Evolutionary conservation across 805 yeast genomes (phyloP), one percentile per base, ranked within the genome.

Genomic region (Wickerhamiella azymoides): DNA sequence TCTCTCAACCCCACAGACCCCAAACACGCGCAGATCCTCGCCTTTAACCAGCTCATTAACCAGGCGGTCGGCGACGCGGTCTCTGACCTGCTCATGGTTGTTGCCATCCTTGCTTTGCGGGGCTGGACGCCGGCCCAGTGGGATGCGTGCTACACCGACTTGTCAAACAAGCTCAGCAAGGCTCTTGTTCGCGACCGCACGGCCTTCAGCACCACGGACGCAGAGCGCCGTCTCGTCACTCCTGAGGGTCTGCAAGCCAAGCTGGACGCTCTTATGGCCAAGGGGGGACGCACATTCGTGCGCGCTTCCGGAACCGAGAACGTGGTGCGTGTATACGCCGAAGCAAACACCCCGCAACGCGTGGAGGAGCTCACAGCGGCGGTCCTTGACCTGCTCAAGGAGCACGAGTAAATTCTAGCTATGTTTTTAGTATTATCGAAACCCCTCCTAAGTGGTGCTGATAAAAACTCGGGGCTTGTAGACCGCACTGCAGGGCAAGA

Each of bases 1-100:
- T 55, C 59, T 27, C 59, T 67, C n/a, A 55, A 62, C 40, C 53
- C 61, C 10, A 70, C 69, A 5, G 67, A 66, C 16, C 77, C 77
- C 52, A 59, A 60, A 38, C 57, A 67, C 17, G 74, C 82, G 1
- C 60, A 66, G 47, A 69, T 80, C 1, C 66, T 92, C 50, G 67
- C 74, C 13, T 71, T 89, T 48, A 73, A 81, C 27, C 72, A 76
- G 47, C 67, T 92, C 51, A 84, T 92, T 60, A 92, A 92, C 62
- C 97, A 92, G 62, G 81, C 97, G 1, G 97, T 92, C n/a, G 98
- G 98, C 26, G 98, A 92, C 62, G 94, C 98, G 10, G 80, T 92
- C 43, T 77, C 94, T n/a, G 98, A 92, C 61, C 67, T 92, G 62
- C 65, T 92, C 48, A 76, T 82, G 5, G 88, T 92, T 1, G 63